phyloP scores from a whole-genome alignment of 129 eudicot species.

The Pseudognaphalium luteoalbum region DNA sequence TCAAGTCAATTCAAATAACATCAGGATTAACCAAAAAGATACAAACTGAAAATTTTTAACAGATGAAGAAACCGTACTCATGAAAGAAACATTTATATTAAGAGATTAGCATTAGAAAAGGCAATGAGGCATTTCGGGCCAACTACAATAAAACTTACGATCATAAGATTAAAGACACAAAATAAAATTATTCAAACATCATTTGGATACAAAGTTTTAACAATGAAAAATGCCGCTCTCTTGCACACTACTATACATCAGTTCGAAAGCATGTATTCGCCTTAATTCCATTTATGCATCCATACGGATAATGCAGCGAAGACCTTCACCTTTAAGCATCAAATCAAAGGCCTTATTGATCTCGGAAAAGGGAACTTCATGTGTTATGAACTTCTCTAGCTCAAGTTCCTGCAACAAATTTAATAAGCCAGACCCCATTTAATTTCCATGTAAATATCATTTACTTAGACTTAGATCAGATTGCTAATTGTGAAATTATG shows the following conservation, averaged over 20 bases:
- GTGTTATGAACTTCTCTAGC: slow-evolving; percentile 47
- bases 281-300: slow-evolving; percentile 21
- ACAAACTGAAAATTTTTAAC: background rate
- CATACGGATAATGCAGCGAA: slow-evolving; percentile 49
- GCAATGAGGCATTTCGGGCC: background rate
- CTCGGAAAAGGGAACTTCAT: slow-evolving; percentile 43
- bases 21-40: too few relatives aligned
- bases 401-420: slow-evolving; percentile 39
- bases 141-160: background rate
- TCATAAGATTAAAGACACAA: background rate
- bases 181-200: background rate
- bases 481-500: background rate
- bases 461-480: too few relatives aligned
- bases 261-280: background rate
- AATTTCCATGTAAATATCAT: background rate
- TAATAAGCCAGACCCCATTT: background rate
- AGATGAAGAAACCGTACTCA: too few relatives aligned
- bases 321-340: slow-evolving; percentile 50
- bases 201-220: background rate
- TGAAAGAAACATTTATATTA: background rate
- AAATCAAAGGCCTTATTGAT: slow-evolving; percentile 48
- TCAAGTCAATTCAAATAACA: background rate
- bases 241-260: slow-evolving; percentile 1
- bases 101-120: background rate
- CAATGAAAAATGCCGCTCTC: background rate